A percentile compares a stretch with the other conserved stretches of the same genome.
These are phyloP conservation scores for Talaromyces rugulosus DNA, from an alignment of 2,329 filamentous ascomycete genomes.

Conservation along the genomic window DNA sequence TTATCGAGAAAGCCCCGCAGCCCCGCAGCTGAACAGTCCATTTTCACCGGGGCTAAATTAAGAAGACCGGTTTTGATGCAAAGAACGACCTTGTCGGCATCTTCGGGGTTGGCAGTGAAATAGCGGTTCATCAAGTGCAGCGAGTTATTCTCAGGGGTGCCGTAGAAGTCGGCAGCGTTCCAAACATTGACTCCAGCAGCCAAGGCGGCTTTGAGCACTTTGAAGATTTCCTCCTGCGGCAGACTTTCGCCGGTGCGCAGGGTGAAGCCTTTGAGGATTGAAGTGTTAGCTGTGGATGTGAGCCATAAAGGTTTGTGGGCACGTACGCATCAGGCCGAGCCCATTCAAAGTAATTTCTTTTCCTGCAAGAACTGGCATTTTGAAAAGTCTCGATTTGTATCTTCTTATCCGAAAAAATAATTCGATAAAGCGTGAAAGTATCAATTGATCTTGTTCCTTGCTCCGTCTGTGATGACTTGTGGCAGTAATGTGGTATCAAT, in stretches of 20 bases:
- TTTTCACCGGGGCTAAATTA: slow-evolving; percentile 39
- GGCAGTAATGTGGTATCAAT: background rate
- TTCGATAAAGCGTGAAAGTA: background rate
- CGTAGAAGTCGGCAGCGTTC: slow-evolving; percentile 48
- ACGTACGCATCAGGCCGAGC: slow-evolving; percentile 22
- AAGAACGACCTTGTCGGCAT: slow-evolving; percentile 59
- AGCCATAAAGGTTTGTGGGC: background rate
- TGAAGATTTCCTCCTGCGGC: slow-evolving; percentile 32
- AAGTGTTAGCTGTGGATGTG: background rate
- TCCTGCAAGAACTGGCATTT: slow-evolving; percentile 16
- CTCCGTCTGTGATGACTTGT: background rate
- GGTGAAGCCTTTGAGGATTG: slow-evolving; percentile 21
- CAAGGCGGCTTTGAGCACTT: slow-evolving; percentile 51
- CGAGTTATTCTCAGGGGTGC: slow-evolving; percentile 53
- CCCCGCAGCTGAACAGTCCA: slow-evolving; percentile 51
- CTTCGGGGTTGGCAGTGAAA: slow-evolving; percentile 60
- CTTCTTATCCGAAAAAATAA: background rate
- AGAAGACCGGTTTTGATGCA: slow-evolving; percentile 48
- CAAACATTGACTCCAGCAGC: slow-evolving; percentile 26
- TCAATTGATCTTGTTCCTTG: background rate
- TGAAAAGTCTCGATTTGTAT: background rate
- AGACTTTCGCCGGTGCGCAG: slow-evolving; percentile 16
- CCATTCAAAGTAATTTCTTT: slow-evolving; percentile 22
- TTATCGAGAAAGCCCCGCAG: slow-evolving; percentile 57
- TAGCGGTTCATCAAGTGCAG: slow-evolving; percentile 58